Evolutionary conservation across 768 basidiomycete genomes (phyloP).

Genomic region (Lactarius sanguifluus): DNA sequence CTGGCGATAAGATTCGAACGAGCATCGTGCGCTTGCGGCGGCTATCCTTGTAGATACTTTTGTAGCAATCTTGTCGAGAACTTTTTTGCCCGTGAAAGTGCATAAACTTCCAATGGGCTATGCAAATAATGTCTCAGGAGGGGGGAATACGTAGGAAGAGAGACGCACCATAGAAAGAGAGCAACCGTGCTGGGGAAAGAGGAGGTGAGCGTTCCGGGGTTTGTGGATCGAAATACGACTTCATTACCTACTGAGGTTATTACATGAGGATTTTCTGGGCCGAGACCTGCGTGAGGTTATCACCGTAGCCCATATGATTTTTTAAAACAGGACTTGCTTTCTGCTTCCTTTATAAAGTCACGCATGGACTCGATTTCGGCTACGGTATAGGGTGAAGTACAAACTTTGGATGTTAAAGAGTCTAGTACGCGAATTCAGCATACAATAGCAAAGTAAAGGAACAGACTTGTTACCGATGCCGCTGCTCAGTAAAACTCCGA

Average conservation of each 20-base stretch:
- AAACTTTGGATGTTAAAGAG: slow-evolving; percentile 17
- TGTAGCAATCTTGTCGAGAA: slow-evolving; percentile 13
- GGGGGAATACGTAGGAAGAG: background rate
- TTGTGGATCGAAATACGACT: background rate
- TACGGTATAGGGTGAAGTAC: slow-evolving; percentile 17
- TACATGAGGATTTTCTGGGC: background rate
- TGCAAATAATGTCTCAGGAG: background rate
- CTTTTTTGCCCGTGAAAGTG: slow-evolving; percentile 21
- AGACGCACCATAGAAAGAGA: slow-evolving; percentile 12
- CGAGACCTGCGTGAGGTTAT: background rate
- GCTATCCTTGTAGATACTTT: slow-evolving; percentile 10
- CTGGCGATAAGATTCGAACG: slow-evolving; percentile 1
- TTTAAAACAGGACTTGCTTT: background rate
- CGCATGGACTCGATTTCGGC: slow-evolving; percentile 16
- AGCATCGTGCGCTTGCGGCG: slow-evolving; percentile 2
- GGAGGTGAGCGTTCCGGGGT: background rate
- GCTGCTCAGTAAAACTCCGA: slow-evolving; percentile 9
- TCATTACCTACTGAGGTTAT: slow-evolving; percentile 21
- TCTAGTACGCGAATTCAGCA: slow-evolving; percentile 5
- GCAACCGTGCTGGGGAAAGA: slow-evolving; percentile 12
- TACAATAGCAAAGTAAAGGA: background rate
- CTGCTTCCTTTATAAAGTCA: slow-evolving; percentile 8
- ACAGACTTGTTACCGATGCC: slow-evolving; percentile 12
- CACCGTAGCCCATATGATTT: background rate
- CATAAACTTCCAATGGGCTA: slow-evolving; percentile 18